Evolutionary conservation across 441 rosid species (phyloP).

Genomic region (Bruguiera hainesii): DNA sequence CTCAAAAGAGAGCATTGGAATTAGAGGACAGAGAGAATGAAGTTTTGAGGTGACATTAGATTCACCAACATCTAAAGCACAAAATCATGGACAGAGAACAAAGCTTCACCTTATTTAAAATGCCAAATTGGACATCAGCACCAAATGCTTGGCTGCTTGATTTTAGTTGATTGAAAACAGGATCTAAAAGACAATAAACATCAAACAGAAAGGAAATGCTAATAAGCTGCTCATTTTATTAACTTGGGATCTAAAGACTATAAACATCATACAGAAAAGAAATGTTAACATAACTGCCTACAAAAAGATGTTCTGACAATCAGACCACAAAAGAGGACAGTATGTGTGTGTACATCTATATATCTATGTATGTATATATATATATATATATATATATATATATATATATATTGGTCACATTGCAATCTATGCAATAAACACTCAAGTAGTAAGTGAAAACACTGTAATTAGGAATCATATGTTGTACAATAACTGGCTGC

Average conservation of each 20-base stretch:
- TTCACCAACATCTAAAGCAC: constrained; percentile 4
- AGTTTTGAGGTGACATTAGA: constrained; percentile 15
- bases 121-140: constrained; percentile 42
- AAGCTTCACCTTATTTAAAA: constrained; percentile 42
- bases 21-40: constrained; percentile 1
- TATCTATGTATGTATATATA: too few relatives aligned
- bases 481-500: neutral
- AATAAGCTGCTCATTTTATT: neutral
- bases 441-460: too few relatives aligned
- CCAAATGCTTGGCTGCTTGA: constrained; percentile 41
- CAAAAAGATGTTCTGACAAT: too few relatives aligned
- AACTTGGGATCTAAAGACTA: constrained; percentile 41
- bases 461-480: too few relatives aligned
- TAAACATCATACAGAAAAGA: neutral
- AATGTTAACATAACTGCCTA: neutral
- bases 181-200: constrained; percentile 31
- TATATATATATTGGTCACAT: too few relatives aligned
- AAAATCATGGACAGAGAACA: constrained; percentile 4
- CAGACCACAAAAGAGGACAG: too few relatives aligned
- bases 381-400: too few relatives aligned
- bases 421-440: too few relatives aligned
- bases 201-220: constrained; percentile 2
- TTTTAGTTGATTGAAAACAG: constrained; percentile 52
- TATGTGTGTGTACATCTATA: too few relatives aligned
- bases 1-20: constrained; percentile 3